Conservation (phyloP, 805 yeast genomes). For the Zygosaccharomyces siamensis region DNA sequence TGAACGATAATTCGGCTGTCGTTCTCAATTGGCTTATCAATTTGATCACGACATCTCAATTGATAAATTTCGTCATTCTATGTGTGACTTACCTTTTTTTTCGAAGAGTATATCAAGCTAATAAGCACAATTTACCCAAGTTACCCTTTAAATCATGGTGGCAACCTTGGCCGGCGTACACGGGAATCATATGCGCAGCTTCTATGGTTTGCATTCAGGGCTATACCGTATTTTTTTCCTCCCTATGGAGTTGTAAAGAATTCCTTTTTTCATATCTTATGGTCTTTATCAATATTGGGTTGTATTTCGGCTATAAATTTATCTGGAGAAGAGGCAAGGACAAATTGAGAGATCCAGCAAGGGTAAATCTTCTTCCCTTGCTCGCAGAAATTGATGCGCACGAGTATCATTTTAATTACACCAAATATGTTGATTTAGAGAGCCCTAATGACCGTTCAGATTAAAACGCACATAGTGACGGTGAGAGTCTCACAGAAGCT, state of each 20-base stretch:
- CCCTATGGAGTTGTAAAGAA: slow-evolving; percentile 54
- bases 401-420: slow-evolving; percentile 32
- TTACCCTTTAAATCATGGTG: slow-evolving; percentile 51
- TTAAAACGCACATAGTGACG: background rate
- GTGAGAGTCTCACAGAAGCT: background rate
- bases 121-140: slow-evolving; percentile 39
- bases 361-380: slow-evolving; percentile 52
- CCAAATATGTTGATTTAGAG: background rate
- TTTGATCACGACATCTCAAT: slow-evolving; percentile 64
- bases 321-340: slow-evolving; percentile 40
- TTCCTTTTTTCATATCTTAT: slow-evolving; percentile 70
- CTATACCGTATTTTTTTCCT: slow-evolving; percentile 63
- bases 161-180: slow-evolving; percentile 55
- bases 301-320: slow-evolving; percentile 51
- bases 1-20: slow-evolving; percentile 51
- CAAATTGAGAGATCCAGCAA: slow-evolving; percentile 41
- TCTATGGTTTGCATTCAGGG: slow-evolving; percentile 61
- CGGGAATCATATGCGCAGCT: slow-evolving; percentile 44
- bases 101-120: slow-evolving; percentile 52
- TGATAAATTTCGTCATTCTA: slow-evolving; percentile 55
- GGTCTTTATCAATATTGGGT: slow-evolving; percentile 51
- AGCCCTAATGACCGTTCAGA: background rate
- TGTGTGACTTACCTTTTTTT: slow-evolving; percentile 57
- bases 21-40: slow-evolving; percentile 72
- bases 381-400: slow-evolving; percentile 56